Percentiles rank a stretch among this genome's conserved stretches.
phyloP scores from a whole-genome alignment of 306 rosid genomes.

The Prunus salicina region DNA sequence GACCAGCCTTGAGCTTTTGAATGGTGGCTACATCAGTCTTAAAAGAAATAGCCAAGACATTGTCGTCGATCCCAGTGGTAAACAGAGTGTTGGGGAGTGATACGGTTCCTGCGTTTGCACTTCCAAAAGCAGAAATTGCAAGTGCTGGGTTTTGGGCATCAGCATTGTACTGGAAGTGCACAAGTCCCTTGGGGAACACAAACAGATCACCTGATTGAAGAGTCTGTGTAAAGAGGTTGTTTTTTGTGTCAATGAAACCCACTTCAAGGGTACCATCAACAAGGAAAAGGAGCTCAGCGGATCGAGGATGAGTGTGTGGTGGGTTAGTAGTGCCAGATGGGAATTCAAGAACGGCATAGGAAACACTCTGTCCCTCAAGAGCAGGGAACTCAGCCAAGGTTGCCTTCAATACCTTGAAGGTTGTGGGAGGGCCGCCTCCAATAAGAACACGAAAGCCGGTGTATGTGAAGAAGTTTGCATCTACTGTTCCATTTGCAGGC shows the following conservation, averaged over 20 bases:
- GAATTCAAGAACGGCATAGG: slow-evolving; percentile 1
- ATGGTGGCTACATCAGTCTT: slow-evolving; percentile 17
- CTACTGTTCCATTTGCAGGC: slow-evolving; percentile 15
- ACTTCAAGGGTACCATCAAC: slow-evolving; percentile 2
- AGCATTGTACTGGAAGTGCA: slow-evolving; percentile 14
- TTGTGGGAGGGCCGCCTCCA: not conserved
- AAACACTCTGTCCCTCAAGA: slow-evolving; percentile 17
- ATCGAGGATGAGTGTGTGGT: slow-evolving; percentile 22
- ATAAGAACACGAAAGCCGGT: slow-evolving; percentile 5
- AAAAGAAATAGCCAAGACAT: slow-evolving; percentile 8
- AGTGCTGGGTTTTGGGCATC: not conserved
- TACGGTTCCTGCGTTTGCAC: slow-evolving; percentile 20
- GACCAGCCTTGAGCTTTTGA: slow-evolving; percentile 10
- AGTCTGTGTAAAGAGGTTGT: not conserved
- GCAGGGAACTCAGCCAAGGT: slow-evolving; percentile 6
- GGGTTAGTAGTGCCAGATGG: not conserved
- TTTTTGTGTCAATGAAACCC: slow-evolving; percentile 15
- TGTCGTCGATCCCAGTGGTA: not conserved
- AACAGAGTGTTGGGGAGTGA: slow-evolving; percentile 12
- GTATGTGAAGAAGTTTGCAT: slow-evolving; percentile 37
- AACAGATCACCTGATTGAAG: slow-evolving; percentile 8
- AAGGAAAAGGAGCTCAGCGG: slow-evolving; percentile 16
- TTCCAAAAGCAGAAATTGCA: slow-evolving; percentile 15
- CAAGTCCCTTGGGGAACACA: slow-evolving; percentile 19
- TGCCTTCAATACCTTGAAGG: slow-evolving; percentile 5